phyloP scores from a whole-genome alignment of 768 basidiomycete species.

The Agaricus subrufescens region DNA sequence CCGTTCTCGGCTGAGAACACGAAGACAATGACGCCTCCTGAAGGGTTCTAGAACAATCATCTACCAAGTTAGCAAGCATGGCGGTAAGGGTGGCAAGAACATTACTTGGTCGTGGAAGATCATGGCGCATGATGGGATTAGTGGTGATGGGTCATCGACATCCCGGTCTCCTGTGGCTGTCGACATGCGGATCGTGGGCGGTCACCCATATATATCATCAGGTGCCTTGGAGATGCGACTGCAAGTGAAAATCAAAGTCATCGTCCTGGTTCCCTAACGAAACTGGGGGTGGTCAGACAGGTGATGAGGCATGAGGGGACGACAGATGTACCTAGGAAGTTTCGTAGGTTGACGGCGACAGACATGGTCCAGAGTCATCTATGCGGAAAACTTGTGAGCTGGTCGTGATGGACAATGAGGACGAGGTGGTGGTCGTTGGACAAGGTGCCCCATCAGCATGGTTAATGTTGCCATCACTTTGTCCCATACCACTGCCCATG shows the following conservation, averaged over 20 bases:
- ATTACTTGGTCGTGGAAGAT: neutral
- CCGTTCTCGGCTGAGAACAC: constrained; percentile 12
- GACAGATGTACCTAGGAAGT: too few relatives aligned
- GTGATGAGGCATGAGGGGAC: too few relatives aligned
- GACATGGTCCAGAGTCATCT: too few relatives aligned
- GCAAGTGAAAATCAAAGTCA: too few relatives aligned
- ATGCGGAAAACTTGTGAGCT: neutral
- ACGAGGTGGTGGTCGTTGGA: neutral
- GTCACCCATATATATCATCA: neutral
- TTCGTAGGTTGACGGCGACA: too few relatives aligned
- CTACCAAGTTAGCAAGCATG: constrained; percentile 7
- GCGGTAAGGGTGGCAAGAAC: constrained; percentile 3
- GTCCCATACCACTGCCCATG: neutral
- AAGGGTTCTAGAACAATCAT: constrained; percentile 13
- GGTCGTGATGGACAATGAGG: constrained; percentile 2
- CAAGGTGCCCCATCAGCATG: neutral
- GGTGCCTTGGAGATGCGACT: constrained; percentile 1
- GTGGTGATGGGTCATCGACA: neutral
- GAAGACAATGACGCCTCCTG: constrained; percentile 16
- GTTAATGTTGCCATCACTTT: neutral
- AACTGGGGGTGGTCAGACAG: too few relatives aligned
- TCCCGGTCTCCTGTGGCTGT: constrained; percentile 9
- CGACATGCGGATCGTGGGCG: constrained; percentile 3
- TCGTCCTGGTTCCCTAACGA: too few relatives aligned
- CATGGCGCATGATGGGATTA: neutral